These are phyloP conservation scores for Oldenlandia corymbosa DNA, from an alignment of 257 asterid species.

Conservation along the genomic window DNA sequence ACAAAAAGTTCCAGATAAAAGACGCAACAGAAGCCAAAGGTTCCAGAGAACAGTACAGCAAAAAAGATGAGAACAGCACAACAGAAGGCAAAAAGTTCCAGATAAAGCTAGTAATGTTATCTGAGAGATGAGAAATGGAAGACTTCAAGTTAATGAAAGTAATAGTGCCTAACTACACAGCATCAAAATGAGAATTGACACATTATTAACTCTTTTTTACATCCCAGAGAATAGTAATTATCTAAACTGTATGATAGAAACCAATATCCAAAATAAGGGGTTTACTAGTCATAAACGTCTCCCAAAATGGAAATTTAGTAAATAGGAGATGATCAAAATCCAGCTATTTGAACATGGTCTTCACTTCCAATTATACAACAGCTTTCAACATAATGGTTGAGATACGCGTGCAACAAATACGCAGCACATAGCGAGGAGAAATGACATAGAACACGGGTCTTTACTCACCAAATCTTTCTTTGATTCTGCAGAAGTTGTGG, in stretches of 20 bases:
- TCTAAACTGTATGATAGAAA: too few species aligned
- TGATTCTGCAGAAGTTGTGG: slow-evolving; percentile 54
- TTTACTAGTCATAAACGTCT: background rate
- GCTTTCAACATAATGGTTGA: background rate
- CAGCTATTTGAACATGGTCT: background rate
- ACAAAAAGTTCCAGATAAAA: too few species aligned
- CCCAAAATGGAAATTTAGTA: background rate
- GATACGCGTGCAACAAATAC: background rate
- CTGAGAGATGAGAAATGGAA: background rate
- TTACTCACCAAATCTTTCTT: slow-evolving; percentile 64
- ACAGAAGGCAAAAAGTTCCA: too few species aligned
- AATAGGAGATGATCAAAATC: background rate
- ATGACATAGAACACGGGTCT: background rate
- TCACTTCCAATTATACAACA: background rate
- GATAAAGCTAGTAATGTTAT: background rate
- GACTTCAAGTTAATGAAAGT: background rate
- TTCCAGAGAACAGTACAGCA: too few species aligned
- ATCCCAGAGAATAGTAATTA: background rate
- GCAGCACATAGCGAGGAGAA: background rate
- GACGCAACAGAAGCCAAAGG: background rate
- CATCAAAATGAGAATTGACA: background rate
- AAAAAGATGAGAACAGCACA: background rate
- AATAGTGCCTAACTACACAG: background rate
- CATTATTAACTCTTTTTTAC: background rate
- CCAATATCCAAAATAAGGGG: background rate